Conservation (phyloP, 805 yeast genomes). For the Candida saitoana region DNA sequence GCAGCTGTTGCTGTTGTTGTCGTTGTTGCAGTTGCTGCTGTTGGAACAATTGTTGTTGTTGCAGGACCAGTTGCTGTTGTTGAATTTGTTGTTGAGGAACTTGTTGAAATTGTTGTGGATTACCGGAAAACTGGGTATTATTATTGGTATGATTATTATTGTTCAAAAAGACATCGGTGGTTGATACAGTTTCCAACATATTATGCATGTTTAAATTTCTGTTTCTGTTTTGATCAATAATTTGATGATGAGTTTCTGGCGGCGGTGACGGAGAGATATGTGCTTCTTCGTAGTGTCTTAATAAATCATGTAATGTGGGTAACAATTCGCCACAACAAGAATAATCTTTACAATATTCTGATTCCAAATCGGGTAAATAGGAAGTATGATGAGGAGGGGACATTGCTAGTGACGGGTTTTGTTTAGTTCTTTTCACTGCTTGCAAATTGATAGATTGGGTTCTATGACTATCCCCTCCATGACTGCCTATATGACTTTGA, state of each 20-base stretch:
- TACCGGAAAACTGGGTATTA: conserved; percentile 10
- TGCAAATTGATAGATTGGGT: conserved; percentile 4
- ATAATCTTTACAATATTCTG: conserved; percentile 94
- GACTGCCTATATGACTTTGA: conserved; percentile 3
- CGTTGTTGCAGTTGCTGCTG: conserved; percentile 13
- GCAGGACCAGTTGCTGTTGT: conserved; percentile 14
- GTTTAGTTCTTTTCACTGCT: background rate
- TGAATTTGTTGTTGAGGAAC: conserved; percentile 8
- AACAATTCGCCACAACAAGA: conserved; percentile 90
- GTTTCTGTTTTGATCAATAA: conserved; percentile 26
- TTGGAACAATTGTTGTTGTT: conserved; percentile 7
- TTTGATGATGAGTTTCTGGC: conserved; percentile 27
- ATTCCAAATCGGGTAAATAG: conserved; percentile 88
- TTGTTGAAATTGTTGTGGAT: conserved; percentile 7
- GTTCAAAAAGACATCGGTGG: conserved; percentile 83
- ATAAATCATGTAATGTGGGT: conserved; percentile 89
- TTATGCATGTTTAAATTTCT: conserved; percentile 47
- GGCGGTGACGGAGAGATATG: conserved; percentile 68
- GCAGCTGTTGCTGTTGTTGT: conserved; percentile 11
- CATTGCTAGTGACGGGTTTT: conserved; percentile 26
- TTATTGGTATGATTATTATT: conserved; percentile 28
- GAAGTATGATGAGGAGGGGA: conserved; percentile 70
- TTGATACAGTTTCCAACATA: conserved; percentile 81
- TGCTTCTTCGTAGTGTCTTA: conserved; percentile 94
- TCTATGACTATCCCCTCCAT: background rate